Percentiles rank a stretch among this genome's conserved stretches.
These are phyloP conservation scores for Corymbia citriodora DNA, from an alignment of 441 rosid species.

Conservation along the genomic window DNA sequence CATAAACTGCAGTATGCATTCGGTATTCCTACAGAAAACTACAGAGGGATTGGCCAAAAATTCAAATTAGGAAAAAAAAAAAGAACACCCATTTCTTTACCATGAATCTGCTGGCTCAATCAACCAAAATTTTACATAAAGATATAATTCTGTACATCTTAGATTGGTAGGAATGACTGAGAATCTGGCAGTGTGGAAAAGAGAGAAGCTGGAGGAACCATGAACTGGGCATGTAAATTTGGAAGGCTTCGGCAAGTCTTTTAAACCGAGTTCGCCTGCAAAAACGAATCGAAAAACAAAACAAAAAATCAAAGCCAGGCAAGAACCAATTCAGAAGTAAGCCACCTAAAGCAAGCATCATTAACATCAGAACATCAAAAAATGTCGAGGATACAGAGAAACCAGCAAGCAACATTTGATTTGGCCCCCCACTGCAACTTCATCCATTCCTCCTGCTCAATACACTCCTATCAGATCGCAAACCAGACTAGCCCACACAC, in stretches of 20 bases:
- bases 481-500: background rate
- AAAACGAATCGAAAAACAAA: background rate
- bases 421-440: background rate
- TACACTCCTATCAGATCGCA: background rate
- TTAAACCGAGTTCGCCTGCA: background rate
- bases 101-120: background rate
- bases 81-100: background rate
- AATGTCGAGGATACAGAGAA: background rate
- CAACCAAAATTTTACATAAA: background rate
- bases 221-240: background rate
- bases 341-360: background rate
- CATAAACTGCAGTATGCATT: background rate
- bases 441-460: background rate
- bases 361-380: background rate
- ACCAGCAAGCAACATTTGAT: background rate
- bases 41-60: background rate
- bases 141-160: background rate
- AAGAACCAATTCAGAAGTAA: background rate
- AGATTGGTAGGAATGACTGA: background rate
- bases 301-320: background rate
- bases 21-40: background rate
- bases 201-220: background rate
- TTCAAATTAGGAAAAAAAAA: background rate
- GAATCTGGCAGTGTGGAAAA: background rate
- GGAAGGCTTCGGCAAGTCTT: background rate